Evolutionary conservation across 1,139 yeast genomes (phyloP).

Genomic region (Kurtzmaniella natalensis): DNA sequence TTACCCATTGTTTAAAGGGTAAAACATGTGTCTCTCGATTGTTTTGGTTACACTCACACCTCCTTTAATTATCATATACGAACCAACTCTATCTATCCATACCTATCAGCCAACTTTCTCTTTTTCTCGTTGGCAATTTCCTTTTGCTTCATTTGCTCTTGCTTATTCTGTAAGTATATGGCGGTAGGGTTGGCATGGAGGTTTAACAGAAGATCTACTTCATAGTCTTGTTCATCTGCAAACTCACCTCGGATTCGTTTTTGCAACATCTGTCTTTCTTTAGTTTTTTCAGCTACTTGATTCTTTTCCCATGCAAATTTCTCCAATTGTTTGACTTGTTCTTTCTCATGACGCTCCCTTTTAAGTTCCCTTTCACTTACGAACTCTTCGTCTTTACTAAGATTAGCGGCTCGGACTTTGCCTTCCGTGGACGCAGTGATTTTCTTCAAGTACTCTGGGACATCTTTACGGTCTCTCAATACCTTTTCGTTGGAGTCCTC

Average conservation of each 20-base stretch:
- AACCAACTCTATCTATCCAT: no score
- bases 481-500: slow-evolving; percentile 35
- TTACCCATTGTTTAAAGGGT: no score
- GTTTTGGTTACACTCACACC: no score
- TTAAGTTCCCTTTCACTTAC: slow-evolving; percentile 37
- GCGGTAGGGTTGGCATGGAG: slow-evolving; percentile 62
- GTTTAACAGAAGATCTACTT: slow-evolving; percentile 37
- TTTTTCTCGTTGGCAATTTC: slow-evolving; percentile 24
- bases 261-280: slow-evolving; percentile 12
- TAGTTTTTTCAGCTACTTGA: slow-evolving; percentile 14
- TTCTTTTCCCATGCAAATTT: slow-evolving; percentile 51
- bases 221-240: slow-evolving; percentile 15
- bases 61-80: no score
- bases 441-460: slow-evolving; percentile 45
- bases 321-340: slow-evolving; percentile 37
- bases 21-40: no score
- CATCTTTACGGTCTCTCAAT: slow-evolving; percentile 49
- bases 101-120: slow-evolving; percentile 27
- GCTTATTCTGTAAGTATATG: slow-evolving; percentile 40
- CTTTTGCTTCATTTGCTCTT: slow-evolving; percentile 30
- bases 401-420: slow-evolving; percentile 29
- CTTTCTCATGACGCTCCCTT: slow-evolving; percentile 44
- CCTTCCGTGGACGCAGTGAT: slow-evolving; percentile 25
- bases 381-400: slow-evolving; percentile 50
- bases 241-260: slow-evolving; percentile 11